Evolutionary conservation across 2,329 filamentous ascomycete species (phyloP).

Genomic region (Aspergillus hiratsukae): DNA sequence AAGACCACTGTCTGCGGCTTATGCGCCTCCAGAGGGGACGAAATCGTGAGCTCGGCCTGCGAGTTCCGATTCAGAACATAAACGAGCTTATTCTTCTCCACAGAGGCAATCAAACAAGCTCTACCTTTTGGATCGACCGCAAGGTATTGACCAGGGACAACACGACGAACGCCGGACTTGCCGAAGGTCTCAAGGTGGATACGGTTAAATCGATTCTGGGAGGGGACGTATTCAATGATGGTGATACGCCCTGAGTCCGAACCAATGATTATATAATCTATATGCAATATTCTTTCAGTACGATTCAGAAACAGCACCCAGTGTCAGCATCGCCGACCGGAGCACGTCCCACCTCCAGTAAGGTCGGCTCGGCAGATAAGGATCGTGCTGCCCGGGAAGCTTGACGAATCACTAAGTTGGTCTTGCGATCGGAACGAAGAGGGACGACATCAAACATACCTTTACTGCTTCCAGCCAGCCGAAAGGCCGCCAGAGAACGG

Average conservation of each 20-base stretch:
- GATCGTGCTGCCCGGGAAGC: constrained; percentile 53
- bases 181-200: constrained; percentile 97
- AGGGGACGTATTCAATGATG: constrained; percentile 84
- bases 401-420: constrained; percentile 69
- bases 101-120: constrained; percentile 87
- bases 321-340: constrained; percentile 31
- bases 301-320: constrained; percentile 27
- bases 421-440: constrained; percentile 27
- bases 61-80: constrained; percentile 96
- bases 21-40: constrained; percentile 92
- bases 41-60: constrained; percentile 92
- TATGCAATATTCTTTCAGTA: constrained; percentile 38
- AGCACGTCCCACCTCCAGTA: constrained; percentile 29
- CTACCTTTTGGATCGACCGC: constrained; percentile 93
- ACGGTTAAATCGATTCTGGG: constrained; percentile 80
- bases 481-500: constrained; percentile 78
- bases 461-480: constrained; percentile 90
- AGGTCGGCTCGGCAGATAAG: constrained; percentile 27
- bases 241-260: constrained; percentile 95
- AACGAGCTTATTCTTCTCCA: constrained; percentile 99
- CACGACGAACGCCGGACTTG: constrained; percentile 89
- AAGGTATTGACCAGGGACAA: constrained; percentile 92
- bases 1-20: constrained; percentile 88
- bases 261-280: constrained; percentile 93
- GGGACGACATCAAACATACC: constrained; percentile 57